phyloP scores from a whole-genome alignment of 768 basidiomycete species.

The Pleurotus platypus region DNA sequence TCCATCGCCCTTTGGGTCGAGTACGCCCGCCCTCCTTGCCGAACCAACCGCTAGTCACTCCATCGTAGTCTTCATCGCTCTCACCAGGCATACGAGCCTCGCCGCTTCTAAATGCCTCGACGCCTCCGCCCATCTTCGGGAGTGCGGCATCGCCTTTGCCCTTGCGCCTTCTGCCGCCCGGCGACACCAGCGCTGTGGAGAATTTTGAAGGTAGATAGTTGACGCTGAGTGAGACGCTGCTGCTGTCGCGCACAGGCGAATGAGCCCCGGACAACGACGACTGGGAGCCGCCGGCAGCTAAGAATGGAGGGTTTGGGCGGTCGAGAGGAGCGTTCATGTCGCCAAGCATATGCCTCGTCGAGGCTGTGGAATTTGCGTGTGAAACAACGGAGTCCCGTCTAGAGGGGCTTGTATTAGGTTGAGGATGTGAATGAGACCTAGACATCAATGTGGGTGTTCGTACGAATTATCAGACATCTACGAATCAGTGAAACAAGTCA shows the following conservation, averaged over 20 bases:
- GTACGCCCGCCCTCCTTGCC: conserved; percentile 34
- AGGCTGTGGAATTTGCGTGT: conserved; percentile 36
- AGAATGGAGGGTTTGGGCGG: conserved; percentile 31
- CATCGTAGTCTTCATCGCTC: conserved; percentile 56
- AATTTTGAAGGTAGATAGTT: conserved; percentile 81
- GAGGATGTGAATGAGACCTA: neutral
- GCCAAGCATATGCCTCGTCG: conserved; percentile 44
- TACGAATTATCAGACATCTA: conserved; percentile 8
- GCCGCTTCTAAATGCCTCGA: conserved; percentile 57
- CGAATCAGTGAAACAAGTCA: neutral
- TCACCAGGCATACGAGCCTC: conserved; percentile 49
- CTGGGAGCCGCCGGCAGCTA: conserved; percentile 14
- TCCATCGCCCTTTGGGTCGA: conserved; percentile 59
- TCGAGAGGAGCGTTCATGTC: conserved; percentile 31
- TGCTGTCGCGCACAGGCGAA: conserved; percentile 14
- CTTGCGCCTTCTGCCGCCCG: conserved; percentile 37
- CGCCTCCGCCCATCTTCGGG: conserved; percentile 67
- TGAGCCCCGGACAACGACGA: conserved; percentile 17
- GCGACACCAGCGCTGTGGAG: conserved; percentile 38
- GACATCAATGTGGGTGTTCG: neutral
- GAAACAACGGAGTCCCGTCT: conserved; percentile 36
- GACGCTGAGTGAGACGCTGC: conserved; percentile 43
- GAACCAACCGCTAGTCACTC: conserved; percentile 33
- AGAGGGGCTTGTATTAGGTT: conserved; percentile 15
- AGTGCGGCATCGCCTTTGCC: conserved; percentile 28